These are phyloP conservation scores for Alternaria conjuncta DNA, from an alignment of 2,329 filamentous ascomycete species.

Conservation along the genomic window DNA sequence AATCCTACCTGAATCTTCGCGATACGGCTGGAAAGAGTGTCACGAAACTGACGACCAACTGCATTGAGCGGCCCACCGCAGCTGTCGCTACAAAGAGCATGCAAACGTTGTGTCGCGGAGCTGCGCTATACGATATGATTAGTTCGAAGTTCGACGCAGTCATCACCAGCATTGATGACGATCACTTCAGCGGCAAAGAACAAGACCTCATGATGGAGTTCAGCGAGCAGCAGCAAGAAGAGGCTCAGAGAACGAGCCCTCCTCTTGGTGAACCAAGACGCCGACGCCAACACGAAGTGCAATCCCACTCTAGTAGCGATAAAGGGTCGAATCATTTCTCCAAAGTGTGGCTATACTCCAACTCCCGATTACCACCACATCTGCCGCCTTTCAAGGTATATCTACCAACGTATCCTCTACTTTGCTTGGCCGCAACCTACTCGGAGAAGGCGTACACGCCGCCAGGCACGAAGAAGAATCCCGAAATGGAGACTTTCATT, in stretches of 20 bases:
- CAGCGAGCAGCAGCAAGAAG: conserved; percentile 18
- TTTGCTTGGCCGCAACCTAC: conserved; percentile 80
- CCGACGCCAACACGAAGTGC: conserved; percentile 18
- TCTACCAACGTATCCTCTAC: conserved; percentile 75
- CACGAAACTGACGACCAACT: conserved; percentile 35
- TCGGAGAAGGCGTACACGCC: conserved; percentile 74
- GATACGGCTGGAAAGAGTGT: conserved; percentile 35
- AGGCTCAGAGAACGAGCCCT: conserved; percentile 20
- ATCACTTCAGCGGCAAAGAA: conserved; percentile 61
- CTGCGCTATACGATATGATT: conserved; percentile 64
- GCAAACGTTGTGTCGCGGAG: conserved; percentile 49
- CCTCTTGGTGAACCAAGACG: conserved; percentile 21
- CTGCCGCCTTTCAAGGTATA: conserved; percentile 74
- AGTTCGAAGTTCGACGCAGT: conserved; percentile 69
- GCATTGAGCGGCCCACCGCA: conserved; percentile 39
- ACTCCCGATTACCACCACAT: conserved; percentile 73
- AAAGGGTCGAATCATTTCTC: conserved; percentile 60
- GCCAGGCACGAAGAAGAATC: conserved; percentile 60
- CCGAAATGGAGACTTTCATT: conserved; percentile 72
- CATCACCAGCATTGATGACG: conserved; percentile 74
- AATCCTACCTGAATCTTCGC: conserved; percentile 37
- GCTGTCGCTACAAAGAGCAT: conserved; percentile 43
- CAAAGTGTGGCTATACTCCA: conserved; percentile 80
- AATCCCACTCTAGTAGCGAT: conserved; percentile 18
- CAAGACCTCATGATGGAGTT: conserved; percentile 55